Evolutionary conservation across 345 rosid genomes (phyloP).

Genomic region (Erucastrum elatum): DNA sequence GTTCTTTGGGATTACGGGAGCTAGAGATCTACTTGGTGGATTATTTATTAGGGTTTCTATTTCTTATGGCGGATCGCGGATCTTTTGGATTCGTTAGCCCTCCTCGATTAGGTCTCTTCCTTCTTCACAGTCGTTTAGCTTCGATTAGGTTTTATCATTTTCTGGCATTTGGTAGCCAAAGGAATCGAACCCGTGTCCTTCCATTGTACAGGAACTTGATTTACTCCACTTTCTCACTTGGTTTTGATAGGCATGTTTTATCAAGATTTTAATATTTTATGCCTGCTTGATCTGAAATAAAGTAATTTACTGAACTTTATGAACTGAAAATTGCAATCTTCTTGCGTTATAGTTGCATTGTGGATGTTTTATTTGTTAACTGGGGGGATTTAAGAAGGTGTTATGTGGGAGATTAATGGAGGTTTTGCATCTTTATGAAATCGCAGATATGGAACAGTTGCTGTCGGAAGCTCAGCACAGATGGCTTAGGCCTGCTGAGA

Average conservation of each 20-base stretch:
- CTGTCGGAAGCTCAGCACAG: slow-evolving; percentile 76
- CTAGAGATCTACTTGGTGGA: slow-evolving; percentile 32
- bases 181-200: neutral
- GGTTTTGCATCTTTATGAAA: neutral
- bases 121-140: slow-evolving; percentile 2
- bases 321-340: neutral
- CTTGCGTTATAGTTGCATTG: neutral
- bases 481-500: slow-evolving; percentile 95
- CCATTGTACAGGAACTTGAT: neutral
- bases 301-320: neutral
- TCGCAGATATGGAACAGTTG: slow-evolving; percentile 50
- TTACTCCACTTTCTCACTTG: slow-evolving; percentile 9
- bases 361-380: slow-evolving; percentile 1
- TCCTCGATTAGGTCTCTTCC: slow-evolving; percentile 51
- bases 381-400: neutral
- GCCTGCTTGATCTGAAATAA: neutral
- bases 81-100: slow-evolving; percentile 41
- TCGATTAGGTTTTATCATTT: neutral
- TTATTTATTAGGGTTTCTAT: neutral
- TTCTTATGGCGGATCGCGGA: slow-evolving; percentile 51
- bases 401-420: neutral
- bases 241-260: neutral
- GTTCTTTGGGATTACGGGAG: slow-evolving; percentile 10
- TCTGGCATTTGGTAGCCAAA: slow-evolving; percentile 19
- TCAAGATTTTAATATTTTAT: neutral